phyloP scores from a whole-genome alignment of 805 yeast genomes.

The Saccharomyces kudriavzevii region DNA sequence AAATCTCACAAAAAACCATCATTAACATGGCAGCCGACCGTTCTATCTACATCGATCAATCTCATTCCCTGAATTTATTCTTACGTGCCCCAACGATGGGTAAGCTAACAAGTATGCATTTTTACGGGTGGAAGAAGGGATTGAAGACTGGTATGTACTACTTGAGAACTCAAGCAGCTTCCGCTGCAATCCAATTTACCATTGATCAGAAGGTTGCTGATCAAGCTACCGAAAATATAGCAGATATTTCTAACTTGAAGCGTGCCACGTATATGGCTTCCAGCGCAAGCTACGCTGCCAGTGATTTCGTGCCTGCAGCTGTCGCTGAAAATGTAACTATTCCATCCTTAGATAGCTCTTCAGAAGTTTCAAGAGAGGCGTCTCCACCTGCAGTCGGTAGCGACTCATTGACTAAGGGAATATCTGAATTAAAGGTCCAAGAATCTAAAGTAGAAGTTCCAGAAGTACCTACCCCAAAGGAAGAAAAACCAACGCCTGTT shows the following conservation, averaged over 20 bases:
- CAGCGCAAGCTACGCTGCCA: not conserved
- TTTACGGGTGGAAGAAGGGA: constrained; percentile 96
- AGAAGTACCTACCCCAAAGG: constrained; percentile 30
- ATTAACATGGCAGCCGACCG: constrained; percentile 81
- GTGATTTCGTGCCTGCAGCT: constrained; percentile 3
- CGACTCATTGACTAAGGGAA: constrained; percentile 31
- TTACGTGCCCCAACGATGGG: constrained; percentile 86
- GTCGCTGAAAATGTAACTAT: constrained; percentile 1
- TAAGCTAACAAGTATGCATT: constrained; percentile 91
- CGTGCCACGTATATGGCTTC: constrained; percentile 35
- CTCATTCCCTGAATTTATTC: constrained; percentile 85
- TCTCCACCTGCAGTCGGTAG: constrained; percentile 25
- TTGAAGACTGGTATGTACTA: constrained; percentile 96
- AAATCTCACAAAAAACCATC: constrained; percentile 72
- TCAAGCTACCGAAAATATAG: constrained; percentile 37
- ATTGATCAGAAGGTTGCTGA: constrained; percentile 48
- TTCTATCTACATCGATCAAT: constrained; percentile 80
- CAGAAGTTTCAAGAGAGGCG: constrained; percentile 11
- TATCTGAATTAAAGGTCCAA: constrained; percentile 34
- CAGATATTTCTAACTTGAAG: constrained; percentile 10
- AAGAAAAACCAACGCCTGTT: constrained; percentile 32
- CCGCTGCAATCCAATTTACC: constrained; percentile 90
- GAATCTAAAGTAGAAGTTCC: constrained; percentile 17
- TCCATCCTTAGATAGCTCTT: not conserved
- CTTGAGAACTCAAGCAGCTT: constrained; percentile 91